phyloP scores from a whole-genome alignment of 371 early-diverging fungal species.

The Mortierella sp. region DNA sequence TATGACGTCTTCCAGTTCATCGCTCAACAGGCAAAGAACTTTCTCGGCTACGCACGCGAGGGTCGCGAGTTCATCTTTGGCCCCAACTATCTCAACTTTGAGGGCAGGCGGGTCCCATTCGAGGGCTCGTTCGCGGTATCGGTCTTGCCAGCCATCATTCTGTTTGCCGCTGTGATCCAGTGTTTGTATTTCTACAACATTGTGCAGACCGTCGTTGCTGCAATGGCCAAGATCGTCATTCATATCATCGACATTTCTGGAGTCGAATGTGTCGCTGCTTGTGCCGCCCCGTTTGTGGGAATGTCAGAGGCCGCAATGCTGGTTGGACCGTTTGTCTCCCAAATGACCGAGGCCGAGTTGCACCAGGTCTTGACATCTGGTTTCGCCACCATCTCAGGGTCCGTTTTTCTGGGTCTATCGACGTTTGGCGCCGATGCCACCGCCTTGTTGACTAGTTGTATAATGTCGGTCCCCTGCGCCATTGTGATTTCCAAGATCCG shows the following conservation, averaged over 20 bases:
- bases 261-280: slow-evolving; percentile 88
- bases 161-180: slow-evolving; percentile 89
- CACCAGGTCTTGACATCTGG: slow-evolving; percentile 91
- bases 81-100: slow-evolving; percentile 5
- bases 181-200: slow-evolving; percentile 86
- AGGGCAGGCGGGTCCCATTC: slow-evolving; percentile 53
- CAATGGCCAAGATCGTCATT: slow-evolving; percentile 77
- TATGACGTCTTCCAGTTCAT: slow-evolving; percentile 81
- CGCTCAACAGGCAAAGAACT: slow-evolving; percentile 69
- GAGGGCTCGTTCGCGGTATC: slow-evolving; percentile 70
- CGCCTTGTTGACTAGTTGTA: slow-evolving; percentile 81
- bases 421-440: slow-evolving; percentile 74
- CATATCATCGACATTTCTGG: slow-evolving; percentile 83
- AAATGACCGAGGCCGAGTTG: slow-evolving; percentile 88
- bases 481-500: slow-evolving; percentile 87
- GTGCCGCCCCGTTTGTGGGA: slow-evolving; percentile 86
- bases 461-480: slow-evolving; percentile 93
- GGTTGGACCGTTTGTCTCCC: slow-evolving; percentile 82
- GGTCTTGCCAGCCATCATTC: slow-evolving; percentile 88
- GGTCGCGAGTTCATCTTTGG: slow-evolving; percentile 82
- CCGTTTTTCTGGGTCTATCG: slow-evolving; percentile 80
- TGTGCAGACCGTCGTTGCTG: slow-evolving; percentile 84
- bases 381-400: slow-evolving; percentile 91
- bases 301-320: slow-evolving; percentile 87
- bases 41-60: slow-evolving; percentile 71